Evolutionary conservation across 2,329 filamentous ascomycete genomes (phyloP).

Genomic region (Lasiodiplodia hormozganensis): DNA sequence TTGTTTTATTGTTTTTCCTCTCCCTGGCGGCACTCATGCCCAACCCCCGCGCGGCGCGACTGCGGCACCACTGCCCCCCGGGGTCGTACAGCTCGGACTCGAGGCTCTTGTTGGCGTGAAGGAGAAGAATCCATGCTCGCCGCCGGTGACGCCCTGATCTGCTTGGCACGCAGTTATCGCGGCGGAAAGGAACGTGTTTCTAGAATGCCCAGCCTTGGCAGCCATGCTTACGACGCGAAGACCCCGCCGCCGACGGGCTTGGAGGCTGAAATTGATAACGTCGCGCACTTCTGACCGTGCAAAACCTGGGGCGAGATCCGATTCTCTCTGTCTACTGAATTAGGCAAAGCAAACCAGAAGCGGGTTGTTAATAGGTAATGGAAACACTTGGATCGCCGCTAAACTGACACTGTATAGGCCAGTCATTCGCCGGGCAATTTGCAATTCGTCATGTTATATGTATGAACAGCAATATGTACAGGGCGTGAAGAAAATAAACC

Average conservation of each 20-base stretch:
- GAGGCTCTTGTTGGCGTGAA: background rate
- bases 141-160: slow-evolving; percentile 14
- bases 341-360: background rate
- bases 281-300: background rate
- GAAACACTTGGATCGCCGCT: background rate
- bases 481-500: background rate
- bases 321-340: background rate
- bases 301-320: background rate
- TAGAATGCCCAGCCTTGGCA: slow-evolving; percentile 4
- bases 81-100: background rate
- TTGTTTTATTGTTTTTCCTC: background rate
- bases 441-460: background rate
- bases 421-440: background rate
- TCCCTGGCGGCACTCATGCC: background rate
- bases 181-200: background rate
- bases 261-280: background rate
- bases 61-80: background rate
- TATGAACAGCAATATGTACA: slow-evolving; percentile 8
- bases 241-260: background rate
- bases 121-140: background rate
- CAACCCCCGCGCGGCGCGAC: slow-evolving; percentile 4
- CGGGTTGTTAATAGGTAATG: background rate
- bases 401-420: background rate
- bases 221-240: background rate
- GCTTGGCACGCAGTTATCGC: slow-evolving; percentile 4